A percentile compares a stretch with the other conserved stretches of the same genome.
Evolutionary conservation across 2,329 filamentous ascomycete genomes (phyloP).

Genomic region (Bipolaris zeicola): DNA sequence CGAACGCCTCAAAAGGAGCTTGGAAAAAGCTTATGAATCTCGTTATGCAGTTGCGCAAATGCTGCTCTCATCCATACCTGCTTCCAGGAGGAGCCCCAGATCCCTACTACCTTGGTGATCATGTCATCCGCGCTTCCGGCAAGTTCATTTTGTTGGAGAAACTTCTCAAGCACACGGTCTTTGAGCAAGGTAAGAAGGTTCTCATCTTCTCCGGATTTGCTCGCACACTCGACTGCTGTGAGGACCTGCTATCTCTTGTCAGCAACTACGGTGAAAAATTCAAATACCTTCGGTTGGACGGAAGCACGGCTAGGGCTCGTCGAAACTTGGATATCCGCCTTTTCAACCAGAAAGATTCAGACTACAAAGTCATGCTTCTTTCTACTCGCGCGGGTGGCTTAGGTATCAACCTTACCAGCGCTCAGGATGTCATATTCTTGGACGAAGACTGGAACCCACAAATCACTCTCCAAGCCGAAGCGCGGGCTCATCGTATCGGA

Average conservation of each 20-base stretch:
- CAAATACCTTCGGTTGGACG: constrained; percentile 58
- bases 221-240: constrained; percentile 57
- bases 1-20: constrained; percentile 42
- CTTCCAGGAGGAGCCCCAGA: constrained; percentile 54
- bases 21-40: constrained; percentile 61
- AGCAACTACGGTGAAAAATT: constrained; percentile 50
- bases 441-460: constrained; percentile 64
- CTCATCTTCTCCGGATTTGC: constrained; percentile 64
- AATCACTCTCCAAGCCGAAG: constrained; percentile 60
- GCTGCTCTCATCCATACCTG: constrained; percentile 62
- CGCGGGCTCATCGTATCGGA: constrained; percentile 61
- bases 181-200: constrained; percentile 59
- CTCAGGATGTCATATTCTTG: constrained; percentile 62
- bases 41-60: constrained; percentile 62
- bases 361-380: constrained; percentile 61
- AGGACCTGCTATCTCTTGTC: constrained; percentile 57
- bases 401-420: constrained; percentile 61
- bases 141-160: constrained; percentile 63
- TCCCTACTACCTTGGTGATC: constrained; percentile 54
- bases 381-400: constrained; percentile 62
- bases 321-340: constrained; percentile 60
- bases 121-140: constrained; percentile 58
- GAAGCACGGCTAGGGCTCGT: constrained; percentile 54
- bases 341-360: constrained; percentile 55
- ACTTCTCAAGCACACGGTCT: constrained; percentile 55